A percentile compares a stretch with the other conserved stretches of the same genome.
These are phyloP conservation scores for Phytopythium montanum DNA, from an alignment of 352 stramenopile genomes.

Conservation along the genomic window DNA sequence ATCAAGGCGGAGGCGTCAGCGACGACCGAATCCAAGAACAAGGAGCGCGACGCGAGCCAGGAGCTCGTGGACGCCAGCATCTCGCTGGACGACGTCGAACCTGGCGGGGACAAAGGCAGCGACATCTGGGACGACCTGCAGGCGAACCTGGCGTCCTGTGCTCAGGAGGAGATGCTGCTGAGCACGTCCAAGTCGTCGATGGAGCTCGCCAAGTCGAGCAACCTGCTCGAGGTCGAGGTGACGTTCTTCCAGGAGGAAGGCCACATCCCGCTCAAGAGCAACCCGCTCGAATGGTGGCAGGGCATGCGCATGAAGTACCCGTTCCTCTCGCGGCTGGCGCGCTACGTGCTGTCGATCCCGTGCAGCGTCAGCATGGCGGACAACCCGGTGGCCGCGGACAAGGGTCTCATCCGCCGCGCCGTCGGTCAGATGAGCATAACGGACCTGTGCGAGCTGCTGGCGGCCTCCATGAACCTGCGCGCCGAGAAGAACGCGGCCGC, in stretches of 20 bases:
- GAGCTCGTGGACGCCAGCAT: slow-evolving; percentile 34
- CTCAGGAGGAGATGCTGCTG: slow-evolving; percentile 72
- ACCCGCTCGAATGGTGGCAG: slow-evolving; percentile 77
- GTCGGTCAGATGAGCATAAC: slow-evolving; percentile 30
- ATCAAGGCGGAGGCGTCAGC: slow-evolving; percentile 56
- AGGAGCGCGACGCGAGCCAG: slow-evolving; percentile 43
- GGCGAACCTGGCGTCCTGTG: slow-evolving; percentile 63
- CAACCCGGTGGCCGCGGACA: slow-evolving; percentile 44
- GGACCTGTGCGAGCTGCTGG: slow-evolving; percentile 44
- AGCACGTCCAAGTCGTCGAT: slow-evolving; percentile 60
- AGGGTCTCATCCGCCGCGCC: slow-evolving; percentile 35
- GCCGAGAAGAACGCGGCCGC: slow-evolving; percentile 37
- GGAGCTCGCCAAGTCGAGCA: slow-evolving; percentile 69
- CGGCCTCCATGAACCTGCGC: slow-evolving; percentile 52
- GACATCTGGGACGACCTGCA: slow-evolving; percentile 79
- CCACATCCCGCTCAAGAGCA: slow-evolving; percentile 48
- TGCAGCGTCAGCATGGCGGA: slow-evolving; percentile 39
- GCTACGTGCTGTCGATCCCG: slow-evolving; percentile 68
- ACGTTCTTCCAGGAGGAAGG: slow-evolving; percentile 76
- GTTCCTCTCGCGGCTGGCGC: slow-evolving; percentile 58
- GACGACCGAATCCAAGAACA: slow-evolving; percentile 46
- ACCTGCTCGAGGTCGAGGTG: slow-evolving; percentile 73
- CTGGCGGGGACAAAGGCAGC: slow-evolving; percentile 22
- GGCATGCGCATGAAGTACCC: slow-evolving; percentile 76
- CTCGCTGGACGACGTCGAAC: slow-evolving; percentile 35